Conservation (phyloP, 768 basidiomycete genomes). For the Tubosaeta brunneosetosa region DNA sequence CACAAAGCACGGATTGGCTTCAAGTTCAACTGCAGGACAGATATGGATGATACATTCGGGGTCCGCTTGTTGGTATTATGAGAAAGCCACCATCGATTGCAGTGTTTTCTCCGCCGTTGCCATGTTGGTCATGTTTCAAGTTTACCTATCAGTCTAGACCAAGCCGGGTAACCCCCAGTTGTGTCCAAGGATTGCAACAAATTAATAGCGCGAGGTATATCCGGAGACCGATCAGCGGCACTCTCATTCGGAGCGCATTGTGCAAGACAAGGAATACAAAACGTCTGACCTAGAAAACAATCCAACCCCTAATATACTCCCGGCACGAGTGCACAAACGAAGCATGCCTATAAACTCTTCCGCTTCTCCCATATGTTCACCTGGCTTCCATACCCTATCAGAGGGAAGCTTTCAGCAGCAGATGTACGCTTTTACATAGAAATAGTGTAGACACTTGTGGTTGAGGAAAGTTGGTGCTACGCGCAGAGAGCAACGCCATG, state of each 20-base stretch:
- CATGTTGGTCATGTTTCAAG: not conserved
- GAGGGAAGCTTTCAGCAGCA: conserved; percentile 9
- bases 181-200: not conserved
- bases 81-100: not conserved
- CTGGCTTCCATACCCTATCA: conserved; percentile 36
- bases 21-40: no score
- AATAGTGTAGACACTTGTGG: conserved; percentile 38
- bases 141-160: not conserved
- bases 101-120: not conserved
- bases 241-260: not conserved
- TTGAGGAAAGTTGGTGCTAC: conserved; percentile 39
- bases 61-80: no score
- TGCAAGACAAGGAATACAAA: not conserved
- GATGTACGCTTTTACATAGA: conserved; percentile 42
- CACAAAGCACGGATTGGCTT: no score
- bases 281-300: conserved; percentile 34
- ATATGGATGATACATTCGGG: no score
- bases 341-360: conserved; percentile 28
- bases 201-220: not conserved
- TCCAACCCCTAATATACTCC: not conserved
- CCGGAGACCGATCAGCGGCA: not conserved
- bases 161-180: not conserved
- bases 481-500: conserved; percentile 41
- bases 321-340: not conserved
- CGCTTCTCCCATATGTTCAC: conserved; percentile 41